Conservation (phyloP, 768 basidiomycete species). For the Phaeolepiota aurea region DNA sequence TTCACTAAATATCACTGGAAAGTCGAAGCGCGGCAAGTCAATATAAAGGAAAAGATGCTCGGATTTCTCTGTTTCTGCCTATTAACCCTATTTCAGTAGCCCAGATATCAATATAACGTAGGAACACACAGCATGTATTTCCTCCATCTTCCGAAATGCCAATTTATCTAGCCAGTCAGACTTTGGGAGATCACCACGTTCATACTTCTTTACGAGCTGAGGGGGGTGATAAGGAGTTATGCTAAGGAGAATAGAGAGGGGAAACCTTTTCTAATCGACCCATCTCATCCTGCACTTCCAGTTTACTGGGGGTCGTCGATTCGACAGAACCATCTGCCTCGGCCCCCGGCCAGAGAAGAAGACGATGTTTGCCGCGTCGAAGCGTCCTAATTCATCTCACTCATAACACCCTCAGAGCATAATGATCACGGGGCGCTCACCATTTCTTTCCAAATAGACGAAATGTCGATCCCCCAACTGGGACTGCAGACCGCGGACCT, state of each 20-base stretch:
- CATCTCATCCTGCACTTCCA: slow-evolving; percentile 82
- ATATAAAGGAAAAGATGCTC: slow-evolving; percentile 94
- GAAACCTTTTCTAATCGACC: slow-evolving; percentile 84
- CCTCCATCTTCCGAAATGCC: slow-evolving; percentile 91
- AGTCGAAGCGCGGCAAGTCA: slow-evolving; percentile 93
- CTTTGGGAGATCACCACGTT: slow-evolving; percentile 86
- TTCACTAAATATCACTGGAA: slow-evolving; percentile 94
- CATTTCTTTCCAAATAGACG: slow-evolving; percentile 90
- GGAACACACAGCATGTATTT: slow-evolving; percentile 74
- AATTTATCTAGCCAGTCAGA: slow-evolving; percentile 95
- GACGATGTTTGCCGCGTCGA: slow-evolving; percentile 83
- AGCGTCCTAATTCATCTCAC: slow-evolving; percentile 53
- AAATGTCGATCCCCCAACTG: slow-evolving; percentile 90
- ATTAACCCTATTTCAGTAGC: background rate
- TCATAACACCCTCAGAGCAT: background rate
- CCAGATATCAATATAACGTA: background rate
- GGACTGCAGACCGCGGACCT: slow-evolving; percentile 67
- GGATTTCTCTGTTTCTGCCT: slow-evolving; percentile 90
- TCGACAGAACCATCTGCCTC: slow-evolving; percentile 85
- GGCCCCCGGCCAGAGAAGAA: slow-evolving; percentile 73
- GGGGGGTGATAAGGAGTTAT: slow-evolving; percentile 11
- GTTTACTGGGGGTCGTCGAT: slow-evolving; percentile 81
- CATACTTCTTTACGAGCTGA: slow-evolving; percentile 90
- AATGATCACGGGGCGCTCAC: slow-evolving; percentile 31
- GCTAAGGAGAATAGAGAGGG: slow-evolving; percentile 15